Base-by-base conservation (phyloP, 768 basidiomycete genomes). In the Agaricus blazei region DNA sequence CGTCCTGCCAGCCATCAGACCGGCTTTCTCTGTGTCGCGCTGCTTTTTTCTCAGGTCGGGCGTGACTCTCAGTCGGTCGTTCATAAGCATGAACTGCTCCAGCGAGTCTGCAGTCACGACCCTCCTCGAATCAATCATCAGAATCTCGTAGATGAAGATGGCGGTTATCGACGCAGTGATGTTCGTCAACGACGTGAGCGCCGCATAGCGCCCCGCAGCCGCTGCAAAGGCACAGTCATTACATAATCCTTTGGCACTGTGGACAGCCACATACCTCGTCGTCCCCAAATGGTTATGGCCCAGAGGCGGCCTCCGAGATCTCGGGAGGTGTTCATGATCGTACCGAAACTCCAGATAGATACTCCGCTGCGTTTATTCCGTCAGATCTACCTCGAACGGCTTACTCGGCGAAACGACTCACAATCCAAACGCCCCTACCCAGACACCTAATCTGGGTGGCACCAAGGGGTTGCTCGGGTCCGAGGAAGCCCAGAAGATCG, bases 401-500 rank as follows among this genome's bases (percentile, higher is more conserved):
- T 24, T 9, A 24, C 15, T 9, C 15, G 4, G 27, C 9, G 28
- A 14, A 36, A 54, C 46, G 31, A 47, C 52, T 8, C 28, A 54
- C 52, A 37, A 46, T 54, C 28, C 52, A 19, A 54, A 54, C 3
- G 52, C 52, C 9, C 24, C 42, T 4, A 54, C 26, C 52, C 52
- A 54, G 26, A 46, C 37, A 7, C 44, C 46, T 45, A 54, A 38
- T 40, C 52, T 46, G 7, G 52, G 52, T 4, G 52, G 46, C 36
- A 54, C 52, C 9, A 54, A 28, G 23, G 44, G 29, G n/a, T 54
- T 54, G 52, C 43, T 36, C 37, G 52, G 52, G 19, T 54, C 52
- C 52, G 46, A 40, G 2, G 31, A 36, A 15, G 52, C 52, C 52
- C 52, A 54, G 34, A 37, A 46, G 3, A 34, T 27, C 2, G 52